Base-by-base conservation (phyloP, 1,284 basidiomycete species). In the Afroboletus lepidellus region DNA sequence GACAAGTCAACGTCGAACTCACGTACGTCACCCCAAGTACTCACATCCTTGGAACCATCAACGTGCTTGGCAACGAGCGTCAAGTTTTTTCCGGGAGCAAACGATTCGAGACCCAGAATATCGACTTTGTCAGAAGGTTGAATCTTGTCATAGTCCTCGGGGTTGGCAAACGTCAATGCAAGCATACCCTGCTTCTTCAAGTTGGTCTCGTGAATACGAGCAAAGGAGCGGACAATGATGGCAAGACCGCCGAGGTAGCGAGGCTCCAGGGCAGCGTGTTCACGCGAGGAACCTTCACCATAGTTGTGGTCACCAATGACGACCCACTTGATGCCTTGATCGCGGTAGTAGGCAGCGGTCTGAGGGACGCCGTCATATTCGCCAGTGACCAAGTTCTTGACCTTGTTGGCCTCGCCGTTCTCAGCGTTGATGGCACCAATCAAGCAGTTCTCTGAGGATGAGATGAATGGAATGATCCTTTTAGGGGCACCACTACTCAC, bases 151-250 rank as follows among this genome's bases (percentile, higher is more conserved):
- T 98, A 98, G 74, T 97, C 94, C 57, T 81, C 90, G 12, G 88
- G 79, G 77, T 97, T 81, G 55, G 74, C 87, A 71, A 97, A 96
- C 58, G 91, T 95, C 60, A 95, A 75, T 2, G 92, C 91, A 57
- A 96, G 90, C 90, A 95, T 93, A 62, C 92, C 92, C 78, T 94
- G 92, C 82, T 94, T 97, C 88, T 96, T 96, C 80, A 96, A 79
- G 84, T 97, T 97, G 71, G 90, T 92, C 83, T 98, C 94, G 79
- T 98, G 95, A 76, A 98, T 98, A 78, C 95, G 92, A 46, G 95
- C 95, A 73, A 97, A 97, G 34, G 90, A 93, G 69, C 93, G 86
- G 67, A 89, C 89, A 73, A 99, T 96, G 77, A 98, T 92, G 43
- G 96, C 96, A 55, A 90, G 80, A 64, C 94, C 95, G 67, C 95